A percentile compares a stretch with the other conserved stretches of the same genome.
Evolutionary conservation across 768 basidiomycete genomes (phyloP).

Genomic region (Suillus plorans): DNA sequence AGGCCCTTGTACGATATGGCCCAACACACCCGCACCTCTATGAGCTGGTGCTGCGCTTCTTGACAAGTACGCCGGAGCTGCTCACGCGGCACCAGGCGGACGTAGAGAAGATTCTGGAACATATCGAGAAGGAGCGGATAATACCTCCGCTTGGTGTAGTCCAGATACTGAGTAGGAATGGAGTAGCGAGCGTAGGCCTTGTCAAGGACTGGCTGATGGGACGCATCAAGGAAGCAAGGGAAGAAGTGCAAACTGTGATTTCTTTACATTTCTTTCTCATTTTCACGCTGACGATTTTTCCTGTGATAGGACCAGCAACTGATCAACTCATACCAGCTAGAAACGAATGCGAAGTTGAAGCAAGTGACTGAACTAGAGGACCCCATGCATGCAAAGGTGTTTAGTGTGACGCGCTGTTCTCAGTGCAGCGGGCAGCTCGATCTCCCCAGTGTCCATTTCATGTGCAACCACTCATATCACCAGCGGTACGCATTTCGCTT

Average conservation of each 20-base stretch:
- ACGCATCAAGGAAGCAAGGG: conserved; percentile 69
- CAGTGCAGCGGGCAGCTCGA: conserved; percentile 88
- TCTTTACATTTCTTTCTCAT: conserved; percentile 2
- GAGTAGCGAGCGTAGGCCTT: conserved; percentile 86
- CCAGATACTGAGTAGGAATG: conserved; percentile 85
- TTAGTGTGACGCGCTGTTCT: conserved; percentile 93
- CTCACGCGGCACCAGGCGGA: conserved; percentile 71
- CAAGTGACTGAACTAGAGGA: conserved; percentile 83
- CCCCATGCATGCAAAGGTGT: conserved; percentile 76
- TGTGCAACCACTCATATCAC: conserved; percentile 98
- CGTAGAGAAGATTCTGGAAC: conserved; percentile 66
- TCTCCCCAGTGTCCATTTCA: conserved; percentile 92
- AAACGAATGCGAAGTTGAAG: conserved; percentile 76
- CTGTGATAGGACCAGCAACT: conserved; percentile 74
- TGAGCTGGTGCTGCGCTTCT: conserved; percentile 82
- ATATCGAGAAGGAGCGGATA: conserved; percentile 78
- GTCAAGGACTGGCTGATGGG: conserved; percentile 89
- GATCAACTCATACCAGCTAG: conserved; percentile 83
- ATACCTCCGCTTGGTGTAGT: conserved; percentile 90
- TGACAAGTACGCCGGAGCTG: conserved; percentile 79
- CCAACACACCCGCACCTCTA: conserved; percentile 72
- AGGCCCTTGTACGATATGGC: conserved; percentile 75
- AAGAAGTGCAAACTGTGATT: conserved; percentile 80
- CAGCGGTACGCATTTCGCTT: conserved; percentile 59
- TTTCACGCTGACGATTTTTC: not conserved